Conservation (phyloP, 257 asterid species). For the Thymus quinquecostatus region DNA sequence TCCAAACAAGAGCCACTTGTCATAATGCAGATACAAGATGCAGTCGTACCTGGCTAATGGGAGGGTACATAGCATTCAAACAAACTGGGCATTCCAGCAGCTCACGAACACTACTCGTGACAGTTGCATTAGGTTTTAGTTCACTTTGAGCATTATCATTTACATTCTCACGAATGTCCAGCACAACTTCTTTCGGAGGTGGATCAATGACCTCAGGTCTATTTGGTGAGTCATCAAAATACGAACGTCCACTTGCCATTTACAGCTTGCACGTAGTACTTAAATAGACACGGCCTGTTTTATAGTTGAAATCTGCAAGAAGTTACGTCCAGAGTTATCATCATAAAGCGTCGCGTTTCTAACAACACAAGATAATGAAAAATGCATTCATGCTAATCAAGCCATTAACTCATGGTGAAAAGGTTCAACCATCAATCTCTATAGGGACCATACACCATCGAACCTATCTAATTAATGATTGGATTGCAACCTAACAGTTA, state of each 20-base stretch:
- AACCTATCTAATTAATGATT: neutral
- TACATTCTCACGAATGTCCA: slow-evolving; percentile 43
- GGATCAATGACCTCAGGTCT: slow-evolving; percentile 49
- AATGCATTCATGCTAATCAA: neutral
- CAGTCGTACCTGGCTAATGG: slow-evolving; percentile 44
- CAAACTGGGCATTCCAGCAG: slow-evolving; percentile 50
- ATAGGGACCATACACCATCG: neutral
- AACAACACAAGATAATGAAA: neutral
- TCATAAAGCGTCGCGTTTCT: neutral
- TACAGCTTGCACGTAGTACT: slow-evolving; percentile 22
- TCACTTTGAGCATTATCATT: slow-evolving; percentile 39
- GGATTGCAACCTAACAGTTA: neutral
- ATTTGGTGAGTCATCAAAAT: slow-evolving; percentile 35
- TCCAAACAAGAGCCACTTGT: slow-evolving; percentile 9
- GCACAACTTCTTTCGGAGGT: slow-evolving; percentile 35
- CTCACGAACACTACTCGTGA: slow-evolving; percentile 47
- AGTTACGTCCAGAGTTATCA: neutral
- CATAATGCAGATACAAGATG: neutral
- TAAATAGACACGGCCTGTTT: slow-evolving; percentile 17
- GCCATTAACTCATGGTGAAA: neutral
- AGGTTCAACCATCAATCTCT: neutral
- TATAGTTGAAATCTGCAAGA: neutral
- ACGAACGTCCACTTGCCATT: slow-evolving; percentile 49
- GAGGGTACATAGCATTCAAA: slow-evolving; percentile 55
- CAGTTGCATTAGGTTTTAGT: slow-evolving; percentile 42